Evolutionary conservation across 441 rosid genomes (phyloP).

Genomic region (Kokia cookei): DNA sequence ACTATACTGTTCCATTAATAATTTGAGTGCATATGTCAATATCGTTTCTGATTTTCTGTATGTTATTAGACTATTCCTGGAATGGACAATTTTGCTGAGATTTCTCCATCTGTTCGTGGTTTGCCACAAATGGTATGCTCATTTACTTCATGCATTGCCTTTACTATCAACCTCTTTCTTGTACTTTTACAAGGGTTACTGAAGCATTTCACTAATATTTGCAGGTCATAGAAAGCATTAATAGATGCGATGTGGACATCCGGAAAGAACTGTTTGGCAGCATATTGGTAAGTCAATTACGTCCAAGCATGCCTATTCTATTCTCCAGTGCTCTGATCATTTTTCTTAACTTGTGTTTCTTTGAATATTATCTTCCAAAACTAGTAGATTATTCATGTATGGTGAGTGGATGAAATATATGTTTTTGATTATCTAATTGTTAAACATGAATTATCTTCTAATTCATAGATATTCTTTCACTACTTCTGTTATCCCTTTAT

Average conservation of each 20-base stretch:
- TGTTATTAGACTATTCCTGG: conserved; percentile 82
- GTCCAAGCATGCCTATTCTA: background rate
- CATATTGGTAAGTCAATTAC: conserved; percentile 57
- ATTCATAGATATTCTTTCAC: background rate
- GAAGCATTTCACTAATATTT: conserved; percentile 10
- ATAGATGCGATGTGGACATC: conserved; percentile 91
- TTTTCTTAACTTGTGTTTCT: background rate
- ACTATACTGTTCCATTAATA: background rate
- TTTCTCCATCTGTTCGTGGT: conserved; percentile 64
- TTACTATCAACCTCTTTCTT: background rate
- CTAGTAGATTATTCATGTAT: background rate
- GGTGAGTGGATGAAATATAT: background rate
- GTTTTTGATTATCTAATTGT: background rate
- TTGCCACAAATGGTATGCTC: conserved; percentile 88
- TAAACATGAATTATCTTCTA: background rate
- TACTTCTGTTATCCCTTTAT: conserved; percentile 9
- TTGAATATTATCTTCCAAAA: background rate
- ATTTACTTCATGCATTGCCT: background rate
- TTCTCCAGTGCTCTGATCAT: background rate
- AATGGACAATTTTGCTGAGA: conserved; percentile 68
- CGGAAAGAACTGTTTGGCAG: conserved; percentile 94
- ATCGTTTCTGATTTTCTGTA: conserved; percentile 6
- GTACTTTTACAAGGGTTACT: background rate
- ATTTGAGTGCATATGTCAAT: background rate
- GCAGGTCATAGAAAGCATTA: conserved; percentile 96